phyloP scores from a whole-genome alignment of 768 basidiomycete genomes.

The Boletellus emodensis region DNA sequence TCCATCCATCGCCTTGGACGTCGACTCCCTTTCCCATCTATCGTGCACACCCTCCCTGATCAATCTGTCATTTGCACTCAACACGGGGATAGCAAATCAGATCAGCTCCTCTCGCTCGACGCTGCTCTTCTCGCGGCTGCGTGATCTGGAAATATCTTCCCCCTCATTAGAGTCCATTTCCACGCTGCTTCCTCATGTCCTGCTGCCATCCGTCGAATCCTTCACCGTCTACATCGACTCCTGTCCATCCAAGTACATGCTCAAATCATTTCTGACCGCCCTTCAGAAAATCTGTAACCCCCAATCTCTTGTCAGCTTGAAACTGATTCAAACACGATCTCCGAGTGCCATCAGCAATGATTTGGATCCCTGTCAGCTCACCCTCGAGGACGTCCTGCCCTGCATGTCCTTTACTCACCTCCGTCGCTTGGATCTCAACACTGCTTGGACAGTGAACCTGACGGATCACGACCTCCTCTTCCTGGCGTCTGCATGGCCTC shows the following conservation, averaged over 20 bases:
- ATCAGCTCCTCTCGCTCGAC: slow-evolving; percentile 1
- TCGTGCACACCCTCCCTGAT: slow-evolving; percentile 12
- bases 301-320: slow-evolving; percentile 3
- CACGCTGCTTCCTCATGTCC: background rate
- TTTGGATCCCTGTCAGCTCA: slow-evolving; percentile 8
- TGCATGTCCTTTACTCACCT: slow-evolving; percentile 14
- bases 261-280: slow-evolving; percentile 6
- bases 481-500: slow-evolving; percentile 18
- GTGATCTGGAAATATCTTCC: slow-evolving; percentile 10
- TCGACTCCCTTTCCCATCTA: slow-evolving; percentile 14
- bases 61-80: slow-evolving; percentile 9
- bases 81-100: background rate
- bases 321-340: slow-evolving; percentile 10
- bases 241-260: slow-evolving; percentile 6
- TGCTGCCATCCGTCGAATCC: slow-evolving; percentile 5
- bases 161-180: slow-evolving; percentile 2
- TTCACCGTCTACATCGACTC: slow-evolving; percentile 8
- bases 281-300: slow-evolving; percentile 6
- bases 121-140: slow-evolving; percentile 8
- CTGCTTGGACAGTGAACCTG: slow-evolving; percentile 8
- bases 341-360: background rate
- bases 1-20: slow-evolving; percentile 9
- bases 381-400: slow-evolving; percentile 17
- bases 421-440: slow-evolving; percentile 11
- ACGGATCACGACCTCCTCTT: slow-evolving; percentile 8